These are phyloP conservation scores for Astrephomene gubernaculifera DNA, from an alignment of 139 green algal genomes.

Conservation along the genomic window DNA sequence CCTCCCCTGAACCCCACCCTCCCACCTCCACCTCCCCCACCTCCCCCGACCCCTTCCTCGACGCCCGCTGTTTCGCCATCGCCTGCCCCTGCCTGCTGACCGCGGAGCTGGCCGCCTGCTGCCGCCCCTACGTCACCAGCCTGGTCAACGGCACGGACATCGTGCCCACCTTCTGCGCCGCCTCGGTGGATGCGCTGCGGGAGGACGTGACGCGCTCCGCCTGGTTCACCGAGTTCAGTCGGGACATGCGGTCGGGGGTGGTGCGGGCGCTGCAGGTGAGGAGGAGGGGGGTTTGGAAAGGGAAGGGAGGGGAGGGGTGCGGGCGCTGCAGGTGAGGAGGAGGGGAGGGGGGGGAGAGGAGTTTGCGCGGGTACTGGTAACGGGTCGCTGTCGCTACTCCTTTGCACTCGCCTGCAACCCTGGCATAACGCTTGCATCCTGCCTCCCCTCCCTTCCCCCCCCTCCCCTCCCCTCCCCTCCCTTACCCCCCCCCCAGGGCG, in stretches of 20 bases:
- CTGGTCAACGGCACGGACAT: slow-evolving; percentile 87
- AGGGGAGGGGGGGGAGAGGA: background rate
- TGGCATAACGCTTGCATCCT: background rate
- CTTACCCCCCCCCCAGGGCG: slow-evolving; percentile 13
- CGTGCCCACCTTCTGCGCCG: slow-evolving; percentile 70
- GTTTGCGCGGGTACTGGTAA: too few species aligned
- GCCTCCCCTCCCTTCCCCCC: background rate
- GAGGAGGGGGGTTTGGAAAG: slow-evolving; percentile 31
- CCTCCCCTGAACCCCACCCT: slow-evolving; percentile 69
- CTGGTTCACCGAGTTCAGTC: slow-evolving; percentile 72
- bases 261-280: slow-evolving; percentile 49
- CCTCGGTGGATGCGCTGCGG: slow-evolving; percentile 60
- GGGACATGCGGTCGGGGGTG: slow-evolving; percentile 51
- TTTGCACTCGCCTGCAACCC: background rate
- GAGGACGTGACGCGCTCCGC: slow-evolving; percentile 59
- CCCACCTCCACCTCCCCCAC: slow-evolving; percentile 87
- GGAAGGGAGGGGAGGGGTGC: slow-evolving; percentile 10
- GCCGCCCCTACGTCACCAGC: slow-evolving; percentile 81
- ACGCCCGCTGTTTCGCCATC: slow-evolving; percentile 78
- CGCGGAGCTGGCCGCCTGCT: slow-evolving; percentile 80
- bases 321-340: slow-evolving; percentile 19
- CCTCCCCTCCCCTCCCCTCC: background rate
- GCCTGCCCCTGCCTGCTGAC: slow-evolving; percentile 91
- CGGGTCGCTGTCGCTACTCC: background rate
- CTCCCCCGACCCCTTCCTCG: slow-evolving; percentile 54